These are phyloP conservation scores for Fusarium stilboides DNA, from an alignment of 2,329 filamentous ascomycete species.

Conservation along the genomic window DNA sequence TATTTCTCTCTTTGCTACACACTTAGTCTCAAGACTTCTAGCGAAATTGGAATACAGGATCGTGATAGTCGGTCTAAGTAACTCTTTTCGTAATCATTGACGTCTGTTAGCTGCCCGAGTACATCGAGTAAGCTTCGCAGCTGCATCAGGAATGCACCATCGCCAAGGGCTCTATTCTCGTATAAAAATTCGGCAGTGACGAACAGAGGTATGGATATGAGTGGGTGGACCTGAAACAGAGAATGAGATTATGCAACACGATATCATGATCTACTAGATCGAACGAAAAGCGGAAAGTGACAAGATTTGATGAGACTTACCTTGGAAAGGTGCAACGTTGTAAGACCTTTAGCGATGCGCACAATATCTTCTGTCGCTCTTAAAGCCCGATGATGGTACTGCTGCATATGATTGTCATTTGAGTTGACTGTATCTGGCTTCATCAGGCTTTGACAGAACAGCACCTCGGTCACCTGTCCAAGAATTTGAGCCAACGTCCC, in stretches of 20 bases:
- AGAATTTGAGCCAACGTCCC: not conserved
- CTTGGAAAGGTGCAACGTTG: not conserved
- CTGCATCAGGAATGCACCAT: not conserved
- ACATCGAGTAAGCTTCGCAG: not conserved
- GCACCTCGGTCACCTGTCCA: not conserved
- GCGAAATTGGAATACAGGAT: not conserved
- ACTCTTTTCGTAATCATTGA: not conserved
- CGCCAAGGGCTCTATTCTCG: not conserved
- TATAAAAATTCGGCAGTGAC: not conserved
- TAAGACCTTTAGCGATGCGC: not conserved
- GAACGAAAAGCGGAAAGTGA: too few species aligned
- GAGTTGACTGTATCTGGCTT: not conserved
- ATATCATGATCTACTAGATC: too few species aligned
- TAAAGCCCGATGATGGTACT: not conserved
- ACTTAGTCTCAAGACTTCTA: not conserved
- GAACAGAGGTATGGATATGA: not conserved
- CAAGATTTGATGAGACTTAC: not conserved
- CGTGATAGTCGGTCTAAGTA: not conserved
- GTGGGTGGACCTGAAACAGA: not conserved
- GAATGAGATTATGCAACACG: too few species aligned
- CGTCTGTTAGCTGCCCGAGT: not conserved
- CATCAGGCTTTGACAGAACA: not conserved
- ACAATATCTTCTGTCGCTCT: not conserved
- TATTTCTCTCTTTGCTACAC: too few species aligned
- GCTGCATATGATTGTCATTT: not conserved